These are phyloP conservation scores for Citrus sp. DNA, from an alignment of 345 rosid genomes.

Conservation along the genomic window DNA sequence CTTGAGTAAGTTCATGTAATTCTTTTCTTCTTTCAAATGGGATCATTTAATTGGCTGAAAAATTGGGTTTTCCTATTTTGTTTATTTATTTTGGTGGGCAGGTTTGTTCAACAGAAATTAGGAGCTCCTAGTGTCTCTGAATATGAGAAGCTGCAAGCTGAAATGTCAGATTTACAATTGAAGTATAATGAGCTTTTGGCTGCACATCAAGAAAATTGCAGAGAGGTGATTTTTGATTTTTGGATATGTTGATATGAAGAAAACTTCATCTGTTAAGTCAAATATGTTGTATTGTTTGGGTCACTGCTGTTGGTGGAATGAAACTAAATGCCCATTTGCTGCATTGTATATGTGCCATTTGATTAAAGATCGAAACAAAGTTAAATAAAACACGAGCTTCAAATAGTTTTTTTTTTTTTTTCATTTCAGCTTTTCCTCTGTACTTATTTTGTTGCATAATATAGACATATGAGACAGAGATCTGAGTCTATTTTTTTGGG, in stretches of 20 bases:
- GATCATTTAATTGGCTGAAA: too few relatives aligned
- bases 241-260: neutral
- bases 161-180: too few relatives aligned
- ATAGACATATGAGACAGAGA: neutral
- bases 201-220: slow-evolving; percentile 57
- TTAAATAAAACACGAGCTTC: neutral
- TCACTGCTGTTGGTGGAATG: neutral
- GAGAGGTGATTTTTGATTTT: slow-evolving; percentile 42
- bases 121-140: too few relatives aligned
- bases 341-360: neutral
- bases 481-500: neutral
- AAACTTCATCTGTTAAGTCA: neutral
- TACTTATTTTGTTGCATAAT: neutral
- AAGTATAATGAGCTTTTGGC: slow-evolving; percentile 65
- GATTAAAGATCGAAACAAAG: neutral
- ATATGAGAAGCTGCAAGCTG: too few relatives aligned
- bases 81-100: too few relatives aligned
- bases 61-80: too few relatives aligned
- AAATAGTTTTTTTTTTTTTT: neutral
- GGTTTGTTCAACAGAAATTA: too few relatives aligned
- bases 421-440: neutral
- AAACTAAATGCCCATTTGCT: neutral
- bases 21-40: too few relatives aligned
- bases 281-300: neutral
- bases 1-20: too few relatives aligned